Base-by-base conservation (phyloP, 176 grass and related monocot species). In the Eremochloa ophiuroides region DNA sequence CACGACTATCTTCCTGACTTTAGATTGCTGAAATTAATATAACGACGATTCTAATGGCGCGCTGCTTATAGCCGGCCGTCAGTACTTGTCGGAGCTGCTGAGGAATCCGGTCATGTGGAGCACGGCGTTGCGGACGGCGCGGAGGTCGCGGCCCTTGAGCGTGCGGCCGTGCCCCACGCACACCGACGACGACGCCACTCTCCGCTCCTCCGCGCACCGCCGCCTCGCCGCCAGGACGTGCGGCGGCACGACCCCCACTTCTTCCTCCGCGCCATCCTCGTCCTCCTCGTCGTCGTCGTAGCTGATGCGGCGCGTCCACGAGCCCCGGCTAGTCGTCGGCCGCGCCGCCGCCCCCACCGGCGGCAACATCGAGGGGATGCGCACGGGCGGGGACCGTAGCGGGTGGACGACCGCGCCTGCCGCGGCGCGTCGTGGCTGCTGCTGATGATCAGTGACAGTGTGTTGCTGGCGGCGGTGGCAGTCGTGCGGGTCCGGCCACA, bases 31-130 rank as follows among this genome's bases (percentile, higher is more conserved):
- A 3, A 58, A 70, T 10, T 42, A 42, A 8, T 43, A 43, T 43
- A 11, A 16, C 2, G 2, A 25, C 10, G 18, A 37, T 50, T 48
- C 41, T 58, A 22, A 61, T 14, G 25, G 17, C 10, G 20, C 46
- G 1, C 62, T 64, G 18, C 16, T 69, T 35, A 55, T 15, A 37
- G 38, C 3, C n/a, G 22, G 2, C 8, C 35, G 8, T 62, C 26
- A 76, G 62, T 77, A 62, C 51, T 85, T 20, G n/a, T 84, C 81
- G 44, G 81, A 61, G 53, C 23, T 18, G 42, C 83, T 58, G 38
- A 89, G 69, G 81, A 89, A 89, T 20, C 87, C 87, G 41, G 82
- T 89, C 87, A 89, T 76, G 53, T 66, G 77, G 14, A 89, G 87
- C 25, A 89, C 82, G 29, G 82, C 65, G 80, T 81, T 65, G 53